Evolutionary conservation across 441 rosid species (phyloP).

Genomic region (Pelargonium australe): DNA sequence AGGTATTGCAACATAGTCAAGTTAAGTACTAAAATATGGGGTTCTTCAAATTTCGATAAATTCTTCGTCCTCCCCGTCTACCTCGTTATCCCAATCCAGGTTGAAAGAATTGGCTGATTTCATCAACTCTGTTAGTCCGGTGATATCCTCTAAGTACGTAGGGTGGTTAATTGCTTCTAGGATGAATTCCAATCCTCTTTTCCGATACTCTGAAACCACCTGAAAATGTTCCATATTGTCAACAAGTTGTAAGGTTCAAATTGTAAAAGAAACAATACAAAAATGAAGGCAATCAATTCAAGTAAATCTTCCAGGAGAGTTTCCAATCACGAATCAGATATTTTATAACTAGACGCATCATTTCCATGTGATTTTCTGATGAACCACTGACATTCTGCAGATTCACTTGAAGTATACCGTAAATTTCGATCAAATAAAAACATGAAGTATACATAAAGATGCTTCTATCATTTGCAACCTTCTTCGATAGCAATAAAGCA

Average conservation of each 20-base stretch:
- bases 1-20: too few species aligned
- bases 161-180: slow-evolving; percentile 86
- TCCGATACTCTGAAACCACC: slow-evolving; percentile 69
- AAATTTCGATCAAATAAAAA: too few species aligned
- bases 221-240: slow-evolving; percentile 22
- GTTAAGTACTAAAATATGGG: too few species aligned
- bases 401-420: too few species aligned
- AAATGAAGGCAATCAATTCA: not conserved
- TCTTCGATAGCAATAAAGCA: too few species aligned
- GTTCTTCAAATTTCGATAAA: slow-evolving; percentile 35
- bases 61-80: slow-evolving; percentile 28
- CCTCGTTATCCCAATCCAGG: slow-evolving; percentile 70
- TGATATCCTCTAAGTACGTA: slow-evolving; percentile 86
- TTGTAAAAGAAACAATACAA: not conserved
- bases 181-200: slow-evolving; percentile 62
- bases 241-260: not conserved
- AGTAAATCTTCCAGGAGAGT: too few species aligned
- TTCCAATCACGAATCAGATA: too few species aligned
- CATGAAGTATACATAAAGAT: too few species aligned
- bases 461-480: too few species aligned
- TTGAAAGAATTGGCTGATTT: slow-evolving; percentile 57
- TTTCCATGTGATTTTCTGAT: too few species aligned
- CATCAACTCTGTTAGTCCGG: slow-evolving; percentile 83
- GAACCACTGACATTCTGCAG: too few species aligned
- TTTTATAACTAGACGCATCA: too few species aligned